Percentiles rank a stretch among this genome's conserved stretches.
Conservation (phyloP, 768 basidiomycete species). For the Russula dissimulans region DNA sequence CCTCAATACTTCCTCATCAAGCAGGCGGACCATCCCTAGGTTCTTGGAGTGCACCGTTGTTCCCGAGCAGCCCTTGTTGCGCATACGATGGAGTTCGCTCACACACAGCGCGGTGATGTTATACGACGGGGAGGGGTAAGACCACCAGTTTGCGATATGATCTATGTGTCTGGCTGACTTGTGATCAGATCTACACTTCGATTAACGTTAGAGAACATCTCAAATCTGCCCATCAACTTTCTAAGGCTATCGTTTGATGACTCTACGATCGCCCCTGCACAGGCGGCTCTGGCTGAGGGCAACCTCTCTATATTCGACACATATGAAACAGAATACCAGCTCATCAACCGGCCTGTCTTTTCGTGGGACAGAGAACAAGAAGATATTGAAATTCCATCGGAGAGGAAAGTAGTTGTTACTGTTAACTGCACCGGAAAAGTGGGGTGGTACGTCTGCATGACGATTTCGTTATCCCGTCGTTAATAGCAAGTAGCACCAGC, state of each 20-base stretch:
- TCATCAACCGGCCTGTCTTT: slow-evolving; percentile 72
- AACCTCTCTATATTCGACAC: slow-evolving; percentile 74
- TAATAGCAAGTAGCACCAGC: slow-evolving; percentile 42
- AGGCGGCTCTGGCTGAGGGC: slow-evolving; percentile 70
- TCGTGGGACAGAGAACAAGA: slow-evolving; percentile 47
- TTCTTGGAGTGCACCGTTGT: slow-evolving; percentile 81
- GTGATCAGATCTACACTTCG: slow-evolving; percentile 64
- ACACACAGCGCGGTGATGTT: slow-evolving; percentile 93
- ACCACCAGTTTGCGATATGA: no score
- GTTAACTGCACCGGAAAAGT: slow-evolving; percentile 82
- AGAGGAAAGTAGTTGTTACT: slow-evolving; percentile 57
- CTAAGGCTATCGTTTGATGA: slow-evolving; percentile 84
- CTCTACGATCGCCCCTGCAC: slow-evolving; percentile 71
- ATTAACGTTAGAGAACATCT: slow-evolving; percentile 86
- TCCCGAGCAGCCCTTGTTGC: slow-evolving; percentile 77
- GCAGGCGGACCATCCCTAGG: slow-evolving; percentile 27
- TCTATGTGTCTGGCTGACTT: slow-evolving; percentile 8
- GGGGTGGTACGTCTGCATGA: slow-evolving; percentile 62
- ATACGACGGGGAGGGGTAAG: slow-evolving; percentile 88
- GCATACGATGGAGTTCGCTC: slow-evolving; percentile 79
- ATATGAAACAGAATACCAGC: slow-evolving; percentile 83
- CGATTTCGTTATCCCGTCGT: not conserved
- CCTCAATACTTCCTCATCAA: slow-evolving; percentile 21
- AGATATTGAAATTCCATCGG: slow-evolving; percentile 53
- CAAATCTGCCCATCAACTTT: slow-evolving; percentile 74